Percentiles rank a stretch among this genome's conserved stretches.
Conservation (phyloP, 169 alveolate genomes). For the Sarcocystis neurona region DNA sequence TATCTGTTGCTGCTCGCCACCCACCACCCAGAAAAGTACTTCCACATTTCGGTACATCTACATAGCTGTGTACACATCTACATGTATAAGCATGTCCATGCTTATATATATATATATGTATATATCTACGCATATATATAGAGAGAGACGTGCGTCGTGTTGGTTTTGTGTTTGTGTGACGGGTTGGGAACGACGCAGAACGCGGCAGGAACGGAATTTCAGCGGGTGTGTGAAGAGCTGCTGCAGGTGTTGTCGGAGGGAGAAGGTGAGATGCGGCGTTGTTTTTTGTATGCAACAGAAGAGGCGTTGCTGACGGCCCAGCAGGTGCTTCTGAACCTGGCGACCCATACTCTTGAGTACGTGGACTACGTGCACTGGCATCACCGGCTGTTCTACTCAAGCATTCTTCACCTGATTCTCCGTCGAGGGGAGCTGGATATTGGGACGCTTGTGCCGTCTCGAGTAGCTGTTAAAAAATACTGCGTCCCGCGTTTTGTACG, state of each 20-base stretch:
- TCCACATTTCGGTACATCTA: no score
- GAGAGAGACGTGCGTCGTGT: neutral
- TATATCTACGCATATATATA: neutral
- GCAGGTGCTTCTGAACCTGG: constrained; percentile 61
- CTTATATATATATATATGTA: neutral
- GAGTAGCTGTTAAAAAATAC: no score
- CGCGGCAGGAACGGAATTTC: neutral
- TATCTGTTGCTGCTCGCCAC: no score
- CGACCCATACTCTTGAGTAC: constrained; percentile 50
- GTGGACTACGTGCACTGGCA: constrained; percentile 55
- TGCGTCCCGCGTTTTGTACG: no score
- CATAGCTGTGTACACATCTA: no score
- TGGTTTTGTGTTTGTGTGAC: neutral
- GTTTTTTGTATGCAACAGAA: constrained; percentile 23
- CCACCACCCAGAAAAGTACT: no score
- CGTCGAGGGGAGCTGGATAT: constrained; percentile 62
- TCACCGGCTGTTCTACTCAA: constrained; percentile 50
- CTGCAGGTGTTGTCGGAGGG: constrained; percentile 29
- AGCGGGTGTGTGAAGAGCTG: constrained; percentile 51
- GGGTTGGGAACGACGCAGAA: neutral
- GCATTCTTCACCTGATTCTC: constrained; percentile 47
- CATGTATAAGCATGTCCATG: no score
- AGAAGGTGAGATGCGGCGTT: constrained; percentile 50
- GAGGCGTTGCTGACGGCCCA: constrained; percentile 61
- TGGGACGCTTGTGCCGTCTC: constrained; percentile 48